phyloP scores from a whole-genome alignment of 2,329 filamentous ascomycete species.

The Chaetoscypha palmicola region DNA sequence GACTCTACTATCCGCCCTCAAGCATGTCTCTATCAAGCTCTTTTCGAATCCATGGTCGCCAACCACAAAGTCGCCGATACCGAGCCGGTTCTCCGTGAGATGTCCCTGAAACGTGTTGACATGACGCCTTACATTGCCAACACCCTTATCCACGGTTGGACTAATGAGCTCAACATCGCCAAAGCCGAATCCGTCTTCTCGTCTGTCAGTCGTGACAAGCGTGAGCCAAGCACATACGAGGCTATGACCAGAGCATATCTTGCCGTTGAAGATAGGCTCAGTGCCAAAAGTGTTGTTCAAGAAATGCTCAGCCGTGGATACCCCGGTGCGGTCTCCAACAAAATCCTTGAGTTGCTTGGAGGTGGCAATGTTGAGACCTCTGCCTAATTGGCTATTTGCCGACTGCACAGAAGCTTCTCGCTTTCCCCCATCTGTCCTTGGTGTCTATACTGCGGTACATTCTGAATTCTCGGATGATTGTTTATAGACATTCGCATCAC shows the following conservation, averaged over 20 bases:
- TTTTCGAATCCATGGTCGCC: conserved; percentile 96
- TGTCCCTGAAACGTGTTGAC: conserved; percentile 67
- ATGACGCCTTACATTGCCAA: conserved; percentile 98
- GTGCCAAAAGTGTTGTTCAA: conserved; percentile 70
- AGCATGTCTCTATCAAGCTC: conserved; percentile 86
- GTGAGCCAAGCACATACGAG: conserved; percentile 97
- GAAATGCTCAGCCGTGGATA: conserved; percentile 92
- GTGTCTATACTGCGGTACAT: conserved; percentile 16
- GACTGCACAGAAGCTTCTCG: conserved; percentile 11
- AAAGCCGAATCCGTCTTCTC: conserved; percentile 77
- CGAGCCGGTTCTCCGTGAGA: conserved; percentile 65
- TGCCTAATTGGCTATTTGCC: conserved; percentile 6
- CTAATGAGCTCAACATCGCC: conserved; percentile 69
- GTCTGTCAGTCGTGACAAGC: conserved; percentile 66
- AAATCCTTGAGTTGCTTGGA: conserved; percentile 84
- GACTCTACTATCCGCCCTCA: conserved; percentile 63
- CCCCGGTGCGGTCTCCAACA: conserved; percentile 83
- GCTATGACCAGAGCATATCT: conserved; percentile 95
- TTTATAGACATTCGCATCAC: conserved; percentile 13
- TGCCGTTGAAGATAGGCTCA: conserved; percentile 69
- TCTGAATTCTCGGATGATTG: conserved; percentile 4
- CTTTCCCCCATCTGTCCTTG: conserved; percentile 7
- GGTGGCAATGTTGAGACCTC: conserved; percentile 35
- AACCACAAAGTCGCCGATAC: conserved; percentile 80
- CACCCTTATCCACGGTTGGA: conserved; percentile 96